Percentiles rank a stretch among this genome's conserved stretches.
Conservation (phyloP, 1,284 basidiomycete genomes). For the Trichosporon faecale region DNA sequence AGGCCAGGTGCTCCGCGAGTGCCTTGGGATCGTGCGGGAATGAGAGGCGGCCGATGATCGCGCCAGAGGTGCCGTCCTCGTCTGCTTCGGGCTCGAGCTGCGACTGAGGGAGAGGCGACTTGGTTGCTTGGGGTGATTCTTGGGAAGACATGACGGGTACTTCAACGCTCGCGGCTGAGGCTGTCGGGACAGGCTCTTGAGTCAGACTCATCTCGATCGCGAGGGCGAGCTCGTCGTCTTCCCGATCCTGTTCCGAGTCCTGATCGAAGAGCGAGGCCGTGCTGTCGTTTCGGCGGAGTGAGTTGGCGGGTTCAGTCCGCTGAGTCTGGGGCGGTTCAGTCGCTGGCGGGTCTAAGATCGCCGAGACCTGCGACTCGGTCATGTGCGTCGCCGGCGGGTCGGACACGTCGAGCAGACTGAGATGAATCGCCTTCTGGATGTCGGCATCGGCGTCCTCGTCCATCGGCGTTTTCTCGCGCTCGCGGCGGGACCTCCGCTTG, state of each 20-base stretch:
- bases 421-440: constrained; percentile 33
- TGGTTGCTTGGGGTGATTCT: neutral
- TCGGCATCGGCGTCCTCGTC: constrained; percentile 27
- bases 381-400: neutral
- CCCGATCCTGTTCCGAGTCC: constrained; percentile 30
- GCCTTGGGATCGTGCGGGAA: constrained; percentile 61
- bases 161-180: neutral
- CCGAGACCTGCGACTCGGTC: constrained; percentile 5
- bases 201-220: constrained; percentile 49
- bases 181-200: neutral
- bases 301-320: neutral
- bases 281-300: neutral
- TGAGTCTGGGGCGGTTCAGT: neutral
- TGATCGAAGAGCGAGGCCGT: neutral
- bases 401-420: constrained; percentile 18
- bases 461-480: neutral
- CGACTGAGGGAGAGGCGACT: constrained; percentile 5
- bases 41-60: constrained; percentile 64
- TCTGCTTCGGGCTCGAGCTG: constrained; percentile 14
- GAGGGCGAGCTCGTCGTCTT: constrained; percentile 52
- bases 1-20: constrained; percentile 61
- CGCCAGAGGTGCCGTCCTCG: constrained; percentile 35
- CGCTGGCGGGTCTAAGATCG: neutral
- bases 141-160: neutral
- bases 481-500: neutral